A percentile compares a stretch with the other conserved stretches of the same genome.
phyloP scores from a whole-genome alignment of 129 eudicot genomes.

The Oenanthe sinensis region DNA sequence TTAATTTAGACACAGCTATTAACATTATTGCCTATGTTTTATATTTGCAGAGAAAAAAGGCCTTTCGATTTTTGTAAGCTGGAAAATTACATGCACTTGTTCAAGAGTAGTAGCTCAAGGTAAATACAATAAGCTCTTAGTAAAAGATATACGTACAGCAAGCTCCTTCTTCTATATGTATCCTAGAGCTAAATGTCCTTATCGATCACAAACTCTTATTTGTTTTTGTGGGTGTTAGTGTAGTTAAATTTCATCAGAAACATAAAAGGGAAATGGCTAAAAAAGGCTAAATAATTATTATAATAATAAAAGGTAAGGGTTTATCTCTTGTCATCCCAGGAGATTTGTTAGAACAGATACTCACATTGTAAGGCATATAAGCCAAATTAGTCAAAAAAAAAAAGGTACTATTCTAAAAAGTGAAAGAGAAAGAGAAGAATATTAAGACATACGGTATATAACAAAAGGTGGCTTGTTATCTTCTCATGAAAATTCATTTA shows the following conservation, averaged over 20 bases:
- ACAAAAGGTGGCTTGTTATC: background rate
- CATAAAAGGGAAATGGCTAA: background rate
- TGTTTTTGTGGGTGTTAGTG: background rate
- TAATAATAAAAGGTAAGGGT: no score
- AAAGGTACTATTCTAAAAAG: background rate
- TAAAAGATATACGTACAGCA: background rate
- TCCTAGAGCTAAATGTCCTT: background rate
- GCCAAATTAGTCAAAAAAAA: no score
- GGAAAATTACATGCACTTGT: slow-evolving; percentile 79
- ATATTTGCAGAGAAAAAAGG: slow-evolving; percentile 35
- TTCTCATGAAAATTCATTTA: background rate
- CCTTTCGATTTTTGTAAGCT: slow-evolving; percentile 65
- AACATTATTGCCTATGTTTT: slow-evolving; percentile 6
- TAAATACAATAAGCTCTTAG: slow-evolving; percentile 13
- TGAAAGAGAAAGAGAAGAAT: background rate
- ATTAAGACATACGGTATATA: background rate
- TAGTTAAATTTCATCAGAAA: background rate
- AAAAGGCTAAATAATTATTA: no score
- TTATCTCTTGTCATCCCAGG: no score
- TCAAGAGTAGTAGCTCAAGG: slow-evolving; percentile 93
- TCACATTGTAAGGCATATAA: no score
- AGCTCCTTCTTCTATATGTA: background rate
- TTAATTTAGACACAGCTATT: background rate
- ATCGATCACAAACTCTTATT: background rate
- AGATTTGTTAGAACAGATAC: no score